These are phyloP conservation scores for Canna indica DNA, from an alignment of 176 grass and related monocot genomes.

Conservation along the genomic window DNA sequence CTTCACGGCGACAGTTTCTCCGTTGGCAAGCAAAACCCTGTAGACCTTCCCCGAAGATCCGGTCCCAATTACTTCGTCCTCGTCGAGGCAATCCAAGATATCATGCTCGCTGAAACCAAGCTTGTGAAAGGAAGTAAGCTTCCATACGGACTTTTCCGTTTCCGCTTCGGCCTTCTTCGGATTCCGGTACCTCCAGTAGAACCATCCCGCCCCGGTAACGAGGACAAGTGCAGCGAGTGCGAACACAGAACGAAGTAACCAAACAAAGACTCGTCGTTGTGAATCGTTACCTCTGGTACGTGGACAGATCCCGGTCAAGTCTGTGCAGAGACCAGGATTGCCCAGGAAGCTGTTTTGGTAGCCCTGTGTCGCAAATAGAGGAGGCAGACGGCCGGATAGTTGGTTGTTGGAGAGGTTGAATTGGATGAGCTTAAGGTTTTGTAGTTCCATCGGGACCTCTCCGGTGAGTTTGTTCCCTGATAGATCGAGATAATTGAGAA, in stretches of 20 bases:
- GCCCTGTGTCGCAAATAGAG: not conserved
- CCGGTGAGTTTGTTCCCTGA: constrained; percentile 61
- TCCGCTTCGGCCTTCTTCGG: constrained; percentile 5
- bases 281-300: not conserved
- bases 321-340: constrained; percentile 53
- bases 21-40: constrained; percentile 34
- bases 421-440: constrained; percentile 28
- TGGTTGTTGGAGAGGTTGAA: constrained; percentile 74
- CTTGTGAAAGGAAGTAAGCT: constrained; percentile 54
- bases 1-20: constrained; percentile 51
- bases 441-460: constrained; percentile 34
- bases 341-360: constrained; percentile 60
- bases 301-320: constrained; percentile 22
- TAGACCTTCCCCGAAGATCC: constrained; percentile 54
- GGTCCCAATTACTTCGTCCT: constrained; percentile 44
- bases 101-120: constrained; percentile 44
- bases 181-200: constrained; percentile 26
- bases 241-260: not conserved
- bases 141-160: constrained; percentile 27
- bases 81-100: constrained; percentile 39
- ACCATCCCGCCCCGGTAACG: constrained; percentile 20
- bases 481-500: constrained; percentile 52
- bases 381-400: constrained; percentile 47
- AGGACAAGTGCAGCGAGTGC: constrained; percentile 21
- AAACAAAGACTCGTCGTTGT: not conserved